Conservation (phyloP, 2,329 filamentous ascomycete genomes). For the Hysterium pulicare region DNA sequence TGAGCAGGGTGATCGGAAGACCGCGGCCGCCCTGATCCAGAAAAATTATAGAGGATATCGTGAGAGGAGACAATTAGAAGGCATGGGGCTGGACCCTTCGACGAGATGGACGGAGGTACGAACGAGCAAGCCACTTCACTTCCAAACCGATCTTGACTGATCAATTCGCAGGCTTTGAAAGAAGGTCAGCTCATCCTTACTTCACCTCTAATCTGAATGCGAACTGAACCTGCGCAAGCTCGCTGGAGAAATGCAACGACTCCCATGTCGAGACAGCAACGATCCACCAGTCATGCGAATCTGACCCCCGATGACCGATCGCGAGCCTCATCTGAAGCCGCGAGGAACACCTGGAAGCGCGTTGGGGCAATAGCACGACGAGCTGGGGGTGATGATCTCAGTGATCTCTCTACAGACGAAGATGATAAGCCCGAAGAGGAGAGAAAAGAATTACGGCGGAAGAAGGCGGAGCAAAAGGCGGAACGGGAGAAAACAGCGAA, state of each 20-base stretch:
- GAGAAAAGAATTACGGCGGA: slow-evolving; percentile 27
- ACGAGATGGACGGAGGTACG: slow-evolving; percentile 69
- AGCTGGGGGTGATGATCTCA: slow-evolving; percentile 65
- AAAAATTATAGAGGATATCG: slow-evolving; percentile 76
- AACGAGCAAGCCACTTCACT: slow-evolving; percentile 14
- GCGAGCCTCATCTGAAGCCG: slow-evolving; percentile 39
- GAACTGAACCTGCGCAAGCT: slow-evolving; percentile 39
- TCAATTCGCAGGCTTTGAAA: slow-evolving; percentile 45
- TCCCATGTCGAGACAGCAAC: slow-evolving; percentile 41
- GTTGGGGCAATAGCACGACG: slow-evolving; percentile 66
- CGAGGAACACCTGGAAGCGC: slow-evolving; percentile 72
- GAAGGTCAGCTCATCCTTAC: slow-evolving; percentile 38
- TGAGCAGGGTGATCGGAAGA: no score
- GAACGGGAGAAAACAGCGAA: slow-evolving; percentile 65
- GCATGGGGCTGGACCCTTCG: slow-evolving; percentile 65
- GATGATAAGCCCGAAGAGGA: slow-evolving; percentile 34
- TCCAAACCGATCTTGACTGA: neutral
- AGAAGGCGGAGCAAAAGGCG: slow-evolving; percentile 50
- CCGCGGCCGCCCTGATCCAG: slow-evolving; percentile 39
- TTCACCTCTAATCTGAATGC: slow-evolving; percentile 5
- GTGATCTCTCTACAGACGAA: slow-evolving; percentile 49
- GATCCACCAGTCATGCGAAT: slow-evolving; percentile 19
- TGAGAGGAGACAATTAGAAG: slow-evolving; percentile 65
- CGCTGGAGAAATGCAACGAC: slow-evolving; percentile 52
- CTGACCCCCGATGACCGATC: slow-evolving; percentile 22